These are phyloP conservation scores for Exophiala xenobiotica DNA, from an alignment of 2,329 filamentous ascomycete species.

Conservation along the genomic window DNA sequence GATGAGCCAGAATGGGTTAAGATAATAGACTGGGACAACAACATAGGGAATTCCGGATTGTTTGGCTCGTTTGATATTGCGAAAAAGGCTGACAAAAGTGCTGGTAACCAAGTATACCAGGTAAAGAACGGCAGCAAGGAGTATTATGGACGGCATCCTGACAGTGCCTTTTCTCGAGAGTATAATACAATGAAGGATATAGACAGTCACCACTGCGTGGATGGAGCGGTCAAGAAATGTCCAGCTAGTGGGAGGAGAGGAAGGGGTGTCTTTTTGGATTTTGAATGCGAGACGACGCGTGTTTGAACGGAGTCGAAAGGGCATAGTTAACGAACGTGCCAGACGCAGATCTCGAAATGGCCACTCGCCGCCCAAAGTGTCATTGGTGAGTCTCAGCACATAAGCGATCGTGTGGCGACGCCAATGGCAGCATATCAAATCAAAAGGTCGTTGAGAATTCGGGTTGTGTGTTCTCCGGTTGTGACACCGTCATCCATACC, in stretches of 20 bases:
- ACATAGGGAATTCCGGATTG: slow-evolving; percentile 34
- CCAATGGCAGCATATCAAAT: too few relatives aligned
- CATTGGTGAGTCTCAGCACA: neutral
- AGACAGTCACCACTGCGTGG: too few relatives aligned
- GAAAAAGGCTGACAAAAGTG: slow-evolving; percentile 17
- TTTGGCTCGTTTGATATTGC: slow-evolving; percentile 31
- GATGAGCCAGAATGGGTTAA: slow-evolving; percentile 48
- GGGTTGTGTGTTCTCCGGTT: neutral
- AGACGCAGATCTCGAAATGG: neutral
- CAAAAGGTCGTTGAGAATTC: neutral
- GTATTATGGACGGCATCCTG: slow-evolving; percentile 20
- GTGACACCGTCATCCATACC: slow-evolving; percentile 1
- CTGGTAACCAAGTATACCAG: slow-evolving; percentile 15
- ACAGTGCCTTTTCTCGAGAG: neutral
- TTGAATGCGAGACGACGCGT: slow-evolving; percentile 9
- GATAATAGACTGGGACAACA: slow-evolving; percentile 33
- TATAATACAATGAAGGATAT: neutral
- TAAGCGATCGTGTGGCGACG: neutral
- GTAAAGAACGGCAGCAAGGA: slow-evolving; percentile 7
- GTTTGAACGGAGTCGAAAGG: slow-evolving; percentile 8
- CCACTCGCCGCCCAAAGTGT: neutral
- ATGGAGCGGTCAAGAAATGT: neutral
- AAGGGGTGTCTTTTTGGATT: neutral
- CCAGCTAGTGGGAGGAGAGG: neutral
- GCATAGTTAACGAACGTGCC: slow-evolving; percentile 14